Percentiles rank a stretch among this genome's conserved stretches.
Evolutionary conservation across 768 basidiomycete species (phyloP).

Genomic region (Tulasnella sp.): DNA sequence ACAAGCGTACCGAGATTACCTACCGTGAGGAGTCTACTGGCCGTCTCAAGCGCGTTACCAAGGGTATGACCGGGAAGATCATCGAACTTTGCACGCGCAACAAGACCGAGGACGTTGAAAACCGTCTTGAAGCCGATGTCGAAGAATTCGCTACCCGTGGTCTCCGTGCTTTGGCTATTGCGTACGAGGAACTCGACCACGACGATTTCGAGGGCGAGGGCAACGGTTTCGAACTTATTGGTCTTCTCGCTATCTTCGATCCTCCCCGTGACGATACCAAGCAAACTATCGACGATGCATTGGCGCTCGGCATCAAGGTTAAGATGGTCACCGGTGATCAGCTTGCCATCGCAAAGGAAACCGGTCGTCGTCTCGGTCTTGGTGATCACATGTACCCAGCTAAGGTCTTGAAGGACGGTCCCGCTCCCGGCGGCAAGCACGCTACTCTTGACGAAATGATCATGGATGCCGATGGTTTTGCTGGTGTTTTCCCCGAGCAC

Average conservation of each 20-base stretch:
- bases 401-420: conserved; percentile 97
- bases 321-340: conserved; percentile 99
- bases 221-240: conserved; percentile 94
- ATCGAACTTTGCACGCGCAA: conserved; percentile 95
- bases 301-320: conserved; percentile 90
- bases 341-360: conserved; percentile 98
- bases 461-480: conserved; percentile 98
- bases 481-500: conserved; percentile 99
- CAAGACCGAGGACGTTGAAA: conserved; percentile 89
- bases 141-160: conserved; percentile 93
- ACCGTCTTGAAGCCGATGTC: conserved; percentile 84
- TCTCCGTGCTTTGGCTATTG: conserved; percentile 94
- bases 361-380: conserved; percentile 91
- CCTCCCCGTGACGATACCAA: conserved; percentile 97
- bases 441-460: conserved; percentile 90
- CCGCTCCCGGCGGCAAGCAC: conserved; percentile 75
- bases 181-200: conserved; percentile 83
- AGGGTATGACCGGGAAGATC: conserved; percentile 99
- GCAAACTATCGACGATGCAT: conserved; percentile 95
- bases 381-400: conserved; percentile 99
- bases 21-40: conserved; percentile 91
- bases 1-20: conserved; percentile 98
- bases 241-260: conserved; percentile 94
- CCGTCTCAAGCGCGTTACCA: conserved; percentile 95
- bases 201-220: conserved; percentile 76